Evolutionary conservation across 495 filamentous ascomycete species (phyloP), one percentile per base, ranked within the genome.

Genomic region (Elaphomyces granulatus): DNA sequence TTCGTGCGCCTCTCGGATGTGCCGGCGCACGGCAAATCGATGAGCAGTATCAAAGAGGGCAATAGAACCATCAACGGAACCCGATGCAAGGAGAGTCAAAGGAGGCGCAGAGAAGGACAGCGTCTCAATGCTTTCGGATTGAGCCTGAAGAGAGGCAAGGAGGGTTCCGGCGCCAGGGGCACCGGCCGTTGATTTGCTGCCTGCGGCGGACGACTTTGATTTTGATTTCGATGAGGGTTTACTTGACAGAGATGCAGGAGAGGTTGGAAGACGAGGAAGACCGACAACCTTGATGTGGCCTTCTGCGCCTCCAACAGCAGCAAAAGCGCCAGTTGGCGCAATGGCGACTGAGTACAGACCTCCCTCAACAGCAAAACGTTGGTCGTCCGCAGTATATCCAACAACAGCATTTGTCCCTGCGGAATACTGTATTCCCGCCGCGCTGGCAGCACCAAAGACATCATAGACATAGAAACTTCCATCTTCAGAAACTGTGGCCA

Each of bases 401-500:
- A 98, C 80, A 14, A 94, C 74, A 8, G 68, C 63, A 32, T 80
- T 84, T 37, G 76, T 75, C 15, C 79, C 76, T 34, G 72, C 74
- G 31, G 77, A 74, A 33, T 72, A 74, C 8, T 76, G 67, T 9
- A 90, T 61, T 8, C 79, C 83, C 30, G 79, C 77, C 0, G 80
- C 82, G 12, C 80, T 79, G 0, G 83, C 87, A 30, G 75, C 76
- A 20, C 87, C 84, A 59, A 85, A 94, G 8, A 86, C 81, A 58
- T 96, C 90, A 71, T 83, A 94, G 30, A 94, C 87, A 59, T 86
- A 86, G 47, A 99, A 74, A 45, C 76, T 84, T 17, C 77, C 72
- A 52, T 96, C 90, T 53, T 95, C 88, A 23, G 75, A 75, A 4
- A 96, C 88, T 0, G 87, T 94, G 1, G 81, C 87, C 1, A 99